These are phyloP conservation scores for Lactarius sanguifluus DNA, from an alignment of 768 basidiomycete genomes.

Conservation along the genomic window DNA sequence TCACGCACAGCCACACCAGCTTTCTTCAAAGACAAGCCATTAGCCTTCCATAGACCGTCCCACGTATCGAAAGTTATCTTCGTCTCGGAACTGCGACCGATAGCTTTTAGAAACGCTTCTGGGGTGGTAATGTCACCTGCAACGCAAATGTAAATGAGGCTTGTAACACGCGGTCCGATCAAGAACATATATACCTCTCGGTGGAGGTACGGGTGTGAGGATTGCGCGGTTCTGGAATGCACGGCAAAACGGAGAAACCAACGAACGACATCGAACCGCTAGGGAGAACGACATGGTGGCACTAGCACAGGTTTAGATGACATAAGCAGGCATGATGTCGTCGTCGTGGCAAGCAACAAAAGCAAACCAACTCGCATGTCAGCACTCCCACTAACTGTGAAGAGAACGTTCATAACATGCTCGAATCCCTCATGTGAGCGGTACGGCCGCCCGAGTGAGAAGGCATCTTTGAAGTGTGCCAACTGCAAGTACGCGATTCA, in stretches of 20 bases:
- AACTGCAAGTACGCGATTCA: conserved; percentile 26
- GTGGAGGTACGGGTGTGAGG: conserved; percentile 1
- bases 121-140: conserved; percentile 56
- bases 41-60: conserved; percentile 68
- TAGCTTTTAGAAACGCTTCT: conserved; percentile 65
- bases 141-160: not conserved
- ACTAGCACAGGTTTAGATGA: conserved; percentile 8
- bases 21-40: conserved; percentile 58
- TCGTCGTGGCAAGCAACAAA: not conserved
- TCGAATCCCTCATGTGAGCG: conserved; percentile 24
- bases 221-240: conserved; percentile 17
- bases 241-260: conserved; percentile 12
- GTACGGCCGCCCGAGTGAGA: conserved; percentile 12
- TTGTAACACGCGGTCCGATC: not conserved
- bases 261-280: conserved; percentile 9
- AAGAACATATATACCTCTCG: conserved; percentile 6
- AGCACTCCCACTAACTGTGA: conserved; percentile 26
- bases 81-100: conserved; percentile 65
- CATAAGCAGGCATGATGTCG: conserved; percentile 2
- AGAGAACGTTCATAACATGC: conserved; percentile 27
- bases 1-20: conserved; percentile 67
- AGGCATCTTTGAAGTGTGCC: conserved; percentile 29
- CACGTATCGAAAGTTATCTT: conserved; percentile 67
- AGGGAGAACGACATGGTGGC: conserved; percentile 17
- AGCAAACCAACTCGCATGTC: conserved; percentile 18